These are phyloP conservation scores for Sesbania bispinosa DNA, from an alignment of 306 rosid species.

Conservation along the genomic window DNA sequence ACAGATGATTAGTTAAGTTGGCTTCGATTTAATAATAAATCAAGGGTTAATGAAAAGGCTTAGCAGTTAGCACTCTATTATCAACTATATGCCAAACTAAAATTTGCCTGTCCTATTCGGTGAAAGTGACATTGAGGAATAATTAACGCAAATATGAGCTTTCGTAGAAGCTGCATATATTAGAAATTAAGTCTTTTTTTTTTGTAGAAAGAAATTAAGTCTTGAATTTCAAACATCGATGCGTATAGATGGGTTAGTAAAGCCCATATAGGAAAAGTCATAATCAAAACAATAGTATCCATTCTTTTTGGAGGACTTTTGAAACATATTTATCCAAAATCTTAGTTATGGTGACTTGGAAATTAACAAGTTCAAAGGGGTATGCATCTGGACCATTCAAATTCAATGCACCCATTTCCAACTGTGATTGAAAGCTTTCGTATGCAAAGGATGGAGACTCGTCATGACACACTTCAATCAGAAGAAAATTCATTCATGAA, in stretches of 20 bases:
- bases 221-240: slow-evolving; percentile 38
- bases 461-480: too few species aligned
- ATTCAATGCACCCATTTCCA: slow-evolving; percentile 49
- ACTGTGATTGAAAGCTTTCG: slow-evolving; percentile 26
- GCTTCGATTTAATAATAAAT: too few species aligned
- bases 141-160: slow-evolving; percentile 19
- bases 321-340: slow-evolving; percentile 35
- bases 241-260: background rate
- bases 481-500: slow-evolving; percentile 19
- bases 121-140: background rate
- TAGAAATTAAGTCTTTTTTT: too few species aligned
- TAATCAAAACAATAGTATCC: slow-evolving; percentile 43
- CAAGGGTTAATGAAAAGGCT: background rate
- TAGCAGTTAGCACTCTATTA: background rate
- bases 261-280: slow-evolving; percentile 20
- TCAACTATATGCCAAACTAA: background rate
- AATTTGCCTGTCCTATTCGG: slow-evolving; percentile 15
- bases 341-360: slow-evolving; percentile 43
- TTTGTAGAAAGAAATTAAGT: too few species aligned
- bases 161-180: slow-evolving; percentile 58
- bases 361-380: slow-evolving; percentile 47
- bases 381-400: slow-evolving; percentile 60
- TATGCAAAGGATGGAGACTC: slow-evolving; percentile 29
- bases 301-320: slow-evolving; percentile 63
- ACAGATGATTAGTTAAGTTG: too few species aligned